Evolutionary conservation across 1,284 basidiomycete genomes (phyloP), one percentile per base, ranked within the genome.

Genomic region (Cronartium quercuum): DNA sequence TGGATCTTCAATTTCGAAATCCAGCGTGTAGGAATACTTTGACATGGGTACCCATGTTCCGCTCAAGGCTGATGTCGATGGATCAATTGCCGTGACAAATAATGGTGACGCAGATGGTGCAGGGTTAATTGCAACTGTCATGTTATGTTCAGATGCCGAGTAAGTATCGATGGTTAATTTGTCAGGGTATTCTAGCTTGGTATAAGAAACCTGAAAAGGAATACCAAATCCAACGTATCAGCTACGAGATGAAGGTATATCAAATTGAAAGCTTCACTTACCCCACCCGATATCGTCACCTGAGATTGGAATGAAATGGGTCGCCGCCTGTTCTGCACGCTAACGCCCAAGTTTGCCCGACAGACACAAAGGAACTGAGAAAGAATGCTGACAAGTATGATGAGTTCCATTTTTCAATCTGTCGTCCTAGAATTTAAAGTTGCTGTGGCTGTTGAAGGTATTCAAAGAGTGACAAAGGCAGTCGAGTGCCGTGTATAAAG

Each of bases 61-160:
- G 18, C 29, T 61, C 29, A 61, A 35, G 37, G 60, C 60, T 34
- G 60, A 61, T 21, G 60, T 61, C 7, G 60, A 61, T 15, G 60
- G 60, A 61, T 61, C 60, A 18, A 61, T 34, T 37, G 60, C 60
- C 37, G 60, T 61, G 24, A 61, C 60, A 37, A 61, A 61, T 18
- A 34, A 37, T 21, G 60, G 29, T 12, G 60, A 18, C 5, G 60
- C 24, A 21, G 29, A 61, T 3, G 60, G 60, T 6, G 24, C 18
- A 37, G 7, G 6, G 15, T 61, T 61, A 18, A 34, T 61, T 18
- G 24, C 15, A 12, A 61, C 29, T 6, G 24, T 61, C 35, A 61
- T 34, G 18, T 61, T 29, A 37, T 61, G 60, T 29, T 29, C 29
- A 34, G 24, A 37, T 18, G 24, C 13, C 7, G 60, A 61, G 37